These are phyloP conservation scores for Ophiocordyceps camponoti-saundersi DNA, from an alignment of 2,329 filamentous ascomycete genomes.

Conservation along the genomic window DNA sequence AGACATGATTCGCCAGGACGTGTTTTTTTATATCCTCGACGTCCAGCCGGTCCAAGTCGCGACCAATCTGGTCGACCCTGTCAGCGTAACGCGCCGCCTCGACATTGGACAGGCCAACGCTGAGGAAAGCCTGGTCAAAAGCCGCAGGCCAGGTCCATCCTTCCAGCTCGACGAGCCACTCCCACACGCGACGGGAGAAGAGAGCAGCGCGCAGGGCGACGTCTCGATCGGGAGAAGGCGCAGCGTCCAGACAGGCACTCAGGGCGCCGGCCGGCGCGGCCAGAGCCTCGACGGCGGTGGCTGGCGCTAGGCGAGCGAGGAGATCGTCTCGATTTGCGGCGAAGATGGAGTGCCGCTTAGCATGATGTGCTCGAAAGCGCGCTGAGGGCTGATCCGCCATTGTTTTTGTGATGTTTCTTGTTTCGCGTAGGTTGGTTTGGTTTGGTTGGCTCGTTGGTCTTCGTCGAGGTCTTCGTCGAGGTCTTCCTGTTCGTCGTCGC, in stretches of 20 bases:
- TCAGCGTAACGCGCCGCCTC: constrained; percentile 53
- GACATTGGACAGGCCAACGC: constrained; percentile 49
- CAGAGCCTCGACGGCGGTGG: constrained; percentile 43
- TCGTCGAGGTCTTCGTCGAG: background rate
- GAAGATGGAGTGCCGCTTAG: constrained; percentile 14
- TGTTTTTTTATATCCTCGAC: constrained; percentile 82
- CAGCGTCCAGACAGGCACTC: constrained; percentile 41
- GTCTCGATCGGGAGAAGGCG: constrained; percentile 48
- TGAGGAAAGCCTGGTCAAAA: constrained; percentile 26
- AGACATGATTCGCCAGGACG: constrained; percentile 65
- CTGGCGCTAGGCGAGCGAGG: constrained; percentile 42
- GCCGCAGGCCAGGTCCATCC: constrained; percentile 36
- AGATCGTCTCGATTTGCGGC: constrained; percentile 32
- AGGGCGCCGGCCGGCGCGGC: constrained; percentile 33
- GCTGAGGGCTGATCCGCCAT: constrained; percentile 15
- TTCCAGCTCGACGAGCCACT: constrained; percentile 58
- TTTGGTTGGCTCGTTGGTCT: background rate
- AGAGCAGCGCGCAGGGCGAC: constrained; percentile 55
- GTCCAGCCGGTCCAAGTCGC: constrained; percentile 51
- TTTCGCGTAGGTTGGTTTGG: background rate
- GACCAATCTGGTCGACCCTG: constrained; percentile 57
- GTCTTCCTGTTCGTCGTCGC: background rate
- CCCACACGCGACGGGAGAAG: constrained; percentile 52
- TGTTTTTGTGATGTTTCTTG: constrained; percentile 3
- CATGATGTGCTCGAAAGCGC: constrained; percentile 12